Evolutionary conservation across 2,329 filamentous ascomycete genomes (phyloP).

Genomic region (Fusarium verrucosum): DNA sequence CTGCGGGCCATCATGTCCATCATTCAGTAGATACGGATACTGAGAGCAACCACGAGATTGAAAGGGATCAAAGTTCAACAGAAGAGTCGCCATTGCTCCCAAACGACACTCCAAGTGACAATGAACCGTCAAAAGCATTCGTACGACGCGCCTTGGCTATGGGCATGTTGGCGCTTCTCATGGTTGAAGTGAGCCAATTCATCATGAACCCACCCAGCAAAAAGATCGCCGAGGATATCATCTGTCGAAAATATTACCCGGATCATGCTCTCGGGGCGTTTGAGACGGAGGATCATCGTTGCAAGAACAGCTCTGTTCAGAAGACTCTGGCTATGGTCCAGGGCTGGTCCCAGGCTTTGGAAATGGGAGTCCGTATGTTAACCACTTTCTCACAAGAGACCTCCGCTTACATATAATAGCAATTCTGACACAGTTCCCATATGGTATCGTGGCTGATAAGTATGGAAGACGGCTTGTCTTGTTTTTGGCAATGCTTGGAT

Average conservation of each 20-base stretch:
- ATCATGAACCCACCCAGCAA: constrained; percentile 55
- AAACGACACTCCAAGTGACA: constrained; percentile 26
- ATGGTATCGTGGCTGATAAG: constrained; percentile 58
- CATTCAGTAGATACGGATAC: constrained; percentile 6
- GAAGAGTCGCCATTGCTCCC: constrained; percentile 40
- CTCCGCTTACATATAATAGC: constrained; percentile 41
- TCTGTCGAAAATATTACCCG: constrained; percentile 61
- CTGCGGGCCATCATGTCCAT: not conserved
- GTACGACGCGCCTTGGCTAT: constrained; percentile 46
- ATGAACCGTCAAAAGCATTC: constrained; percentile 41
- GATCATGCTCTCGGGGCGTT: constrained; percentile 47
- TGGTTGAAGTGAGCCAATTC: constrained; percentile 55
- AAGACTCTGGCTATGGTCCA: constrained; percentile 61
- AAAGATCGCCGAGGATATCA: constrained; percentile 62
- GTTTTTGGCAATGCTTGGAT: constrained; percentile 49
- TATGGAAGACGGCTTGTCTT: constrained; percentile 56
- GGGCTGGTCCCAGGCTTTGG: constrained; percentile 57
- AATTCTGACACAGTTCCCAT: constrained; percentile 57
- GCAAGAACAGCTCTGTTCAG: constrained; percentile 62
- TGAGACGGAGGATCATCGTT: constrained; percentile 53
- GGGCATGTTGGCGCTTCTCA: constrained; percentile 52
- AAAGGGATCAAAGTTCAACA: not conserved
- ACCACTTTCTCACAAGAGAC: fast-evolving
- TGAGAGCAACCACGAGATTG: constrained; percentile 17
- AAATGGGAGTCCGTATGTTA: constrained; percentile 57